These are phyloP conservation scores for Hericium alpestre DNA, from an alignment of 768 basidiomycete species.

Conservation along the genomic window DNA sequence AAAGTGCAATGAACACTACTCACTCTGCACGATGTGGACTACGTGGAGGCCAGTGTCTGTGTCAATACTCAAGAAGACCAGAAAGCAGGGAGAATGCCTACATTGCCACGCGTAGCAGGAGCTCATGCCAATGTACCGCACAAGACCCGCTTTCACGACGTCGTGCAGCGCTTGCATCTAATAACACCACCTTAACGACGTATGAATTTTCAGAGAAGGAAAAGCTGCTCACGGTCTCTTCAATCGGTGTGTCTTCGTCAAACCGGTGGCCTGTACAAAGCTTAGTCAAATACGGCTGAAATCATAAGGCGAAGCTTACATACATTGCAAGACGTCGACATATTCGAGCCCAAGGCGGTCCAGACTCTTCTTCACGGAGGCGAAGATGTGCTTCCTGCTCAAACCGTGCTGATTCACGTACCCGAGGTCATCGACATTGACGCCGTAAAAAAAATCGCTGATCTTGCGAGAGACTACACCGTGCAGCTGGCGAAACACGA, in stretches of 20 bases:
- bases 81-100: constrained; percentile 4
- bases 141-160: constrained; percentile 26
- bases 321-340: constrained; percentile 56
- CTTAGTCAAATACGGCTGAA: not conserved
- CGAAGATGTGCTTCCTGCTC: constrained; percentile 57
- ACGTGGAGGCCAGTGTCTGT: not conserved
- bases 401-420: constrained; percentile 27
- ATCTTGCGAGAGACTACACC: constrained; percentile 5
- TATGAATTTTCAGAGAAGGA: not conserved
- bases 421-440: constrained; percentile 17
- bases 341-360: constrained; percentile 64
- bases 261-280: constrained; percentile 16
- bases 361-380: constrained; percentile 50
- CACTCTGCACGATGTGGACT: constrained; percentile 1
- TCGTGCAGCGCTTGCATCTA: constrained; percentile 28
- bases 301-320: constrained; percentile 19
- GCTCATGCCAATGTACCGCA: constrained; percentile 21
- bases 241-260: constrained; percentile 22
- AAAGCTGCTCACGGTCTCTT: not conserved
- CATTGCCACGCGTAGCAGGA: constrained; percentile 18
- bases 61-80: not conserved
- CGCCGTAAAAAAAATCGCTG: constrained; percentile 1
- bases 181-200: not conserved
- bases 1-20: not conserved
- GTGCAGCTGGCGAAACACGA: constrained; percentile 7